Evolutionary conservation across 495 filamentous ascomycete species (phyloP).

Genomic region (Neurospora sp.): DNA sequence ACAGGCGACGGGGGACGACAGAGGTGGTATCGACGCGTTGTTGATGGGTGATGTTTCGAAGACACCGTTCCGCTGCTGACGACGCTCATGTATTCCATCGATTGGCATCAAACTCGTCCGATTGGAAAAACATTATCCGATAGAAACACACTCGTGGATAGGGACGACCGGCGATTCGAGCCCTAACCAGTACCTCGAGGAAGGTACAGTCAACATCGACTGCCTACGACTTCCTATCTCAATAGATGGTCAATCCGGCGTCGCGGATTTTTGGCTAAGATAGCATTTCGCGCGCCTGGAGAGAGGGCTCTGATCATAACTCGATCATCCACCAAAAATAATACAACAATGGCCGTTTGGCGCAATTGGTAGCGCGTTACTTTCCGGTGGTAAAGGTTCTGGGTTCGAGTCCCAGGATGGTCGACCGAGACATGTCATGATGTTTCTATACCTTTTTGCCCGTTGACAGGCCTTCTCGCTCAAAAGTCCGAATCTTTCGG

Average conservation of each 20-base stretch:
- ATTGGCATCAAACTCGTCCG: not conserved
- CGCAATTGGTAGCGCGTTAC: not conserved
- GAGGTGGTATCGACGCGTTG: not conserved
- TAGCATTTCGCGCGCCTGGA: not conserved
- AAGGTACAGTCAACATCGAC: not conserved
- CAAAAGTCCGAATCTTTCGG: not conserved
- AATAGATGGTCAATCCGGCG: not conserved
- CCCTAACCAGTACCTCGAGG: not conserved
- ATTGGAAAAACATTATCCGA: not conserved
- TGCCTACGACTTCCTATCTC: not conserved
- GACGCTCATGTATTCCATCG: not conserved
- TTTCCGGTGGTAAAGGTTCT: constrained; percentile 1
- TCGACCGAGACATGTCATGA: not conserved
- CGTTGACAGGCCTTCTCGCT: not conserved
- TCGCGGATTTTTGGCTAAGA: not conserved
- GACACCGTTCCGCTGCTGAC: not conserved
- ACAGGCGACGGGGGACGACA: not conserved
- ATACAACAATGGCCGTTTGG: not conserved
- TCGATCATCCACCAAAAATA: not conserved
- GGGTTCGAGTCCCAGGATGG: not conserved
- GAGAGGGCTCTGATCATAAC: not conserved
- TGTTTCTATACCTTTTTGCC: not conserved
- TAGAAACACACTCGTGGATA: not conserved
- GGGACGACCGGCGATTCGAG: too few species aligned
- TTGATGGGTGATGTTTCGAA: not conserved